A percentile compares a stretch with the other conserved stretches of the same genome.
Conservation (phyloP, 169 alveolate genomes). For the Plasmodium falciparum region DNA sequence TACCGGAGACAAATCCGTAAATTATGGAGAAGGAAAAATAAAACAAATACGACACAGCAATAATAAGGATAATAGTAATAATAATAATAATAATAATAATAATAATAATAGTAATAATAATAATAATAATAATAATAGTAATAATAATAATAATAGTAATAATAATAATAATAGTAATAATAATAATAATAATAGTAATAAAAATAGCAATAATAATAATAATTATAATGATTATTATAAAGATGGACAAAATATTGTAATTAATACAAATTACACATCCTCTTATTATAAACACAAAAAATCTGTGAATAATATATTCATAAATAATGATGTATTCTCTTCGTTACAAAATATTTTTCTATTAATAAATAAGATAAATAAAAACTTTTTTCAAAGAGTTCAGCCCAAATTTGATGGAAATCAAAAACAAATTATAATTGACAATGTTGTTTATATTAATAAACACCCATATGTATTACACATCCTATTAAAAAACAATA, state of each 20-base stretch:
- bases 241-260: too few species aligned
- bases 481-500: not conserved
- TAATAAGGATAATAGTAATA: too few species aligned
- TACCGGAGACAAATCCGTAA: not conserved
- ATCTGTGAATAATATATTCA: not conserved
- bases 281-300: not conserved
- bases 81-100: too few species aligned
- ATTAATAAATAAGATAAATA: slow-evolving; percentile 32
- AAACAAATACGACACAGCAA: too few species aligned
- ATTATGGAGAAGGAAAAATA: too few species aligned
- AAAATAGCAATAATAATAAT: not conserved
- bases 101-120: not conserved
- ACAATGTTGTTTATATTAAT: slow-evolving; percentile 24
- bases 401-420: slow-evolving; percentile 5
- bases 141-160: not conserved
- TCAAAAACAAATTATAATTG: not conserved
- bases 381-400: slow-evolving; percentile 1
- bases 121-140: not conserved
- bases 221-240: not conserved
- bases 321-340: slow-evolving; percentile 9
- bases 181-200: not conserved
- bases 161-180: too few species aligned
- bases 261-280: not conserved
- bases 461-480: slow-evolving; percentile 16
- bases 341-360: slow-evolving; percentile 22